Percentiles rank a stretch among this genome's conserved stretches.
Conservation (phyloP, 2,329 filamentous ascomycete species). For the Dothidotthia symphoricarpi region DNA sequence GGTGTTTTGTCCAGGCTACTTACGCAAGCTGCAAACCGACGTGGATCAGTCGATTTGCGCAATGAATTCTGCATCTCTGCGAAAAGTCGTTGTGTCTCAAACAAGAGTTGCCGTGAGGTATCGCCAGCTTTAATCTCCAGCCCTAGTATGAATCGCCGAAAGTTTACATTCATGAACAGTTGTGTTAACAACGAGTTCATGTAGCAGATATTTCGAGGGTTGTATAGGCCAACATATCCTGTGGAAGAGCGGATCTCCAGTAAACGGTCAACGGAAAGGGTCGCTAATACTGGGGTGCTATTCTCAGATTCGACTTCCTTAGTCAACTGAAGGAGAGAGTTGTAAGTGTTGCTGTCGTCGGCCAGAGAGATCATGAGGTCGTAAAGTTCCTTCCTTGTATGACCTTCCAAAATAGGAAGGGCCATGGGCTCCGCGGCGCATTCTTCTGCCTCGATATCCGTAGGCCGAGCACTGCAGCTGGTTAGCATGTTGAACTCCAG, state of each 20-base stretch:
- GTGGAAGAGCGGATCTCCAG: slow-evolving; percentile 71
- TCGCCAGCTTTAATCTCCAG: slow-evolving; percentile 53
- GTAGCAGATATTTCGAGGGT: slow-evolving; percentile 95
- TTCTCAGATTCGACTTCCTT: slow-evolving; percentile 19
- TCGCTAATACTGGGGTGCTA: slow-evolving; percentile 60
- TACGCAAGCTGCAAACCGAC: slow-evolving; percentile 70
- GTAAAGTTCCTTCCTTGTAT: slow-evolving; percentile 40
- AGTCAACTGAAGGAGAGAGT: slow-evolving; percentile 29
- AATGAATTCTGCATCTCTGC: slow-evolving; percentile 81
- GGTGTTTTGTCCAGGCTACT: slow-evolving; percentile 76
- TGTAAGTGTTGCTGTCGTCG: slow-evolving; percentile 33
- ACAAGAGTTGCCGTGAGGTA: slow-evolving; percentile 65
- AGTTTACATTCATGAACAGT: slow-evolving; percentile 90
- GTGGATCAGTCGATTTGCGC: slow-evolving; percentile 70
- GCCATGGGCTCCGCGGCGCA: background rate
- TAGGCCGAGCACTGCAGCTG: slow-evolving; percentile 4
- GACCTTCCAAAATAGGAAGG: slow-evolving; percentile 38
- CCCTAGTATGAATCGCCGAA: slow-evolving; percentile 77
- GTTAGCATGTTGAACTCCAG: slow-evolving; percentile 8
- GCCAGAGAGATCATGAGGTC: slow-evolving; percentile 35
- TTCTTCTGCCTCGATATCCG: slow-evolving; percentile 12
- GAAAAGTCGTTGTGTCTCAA: slow-evolving; percentile 78
- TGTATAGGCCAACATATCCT: slow-evolving; percentile 85
- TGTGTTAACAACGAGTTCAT: slow-evolving; percentile 93
- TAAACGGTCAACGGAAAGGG: slow-evolving; percentile 56